Evolutionary conservation across 495 filamentous ascomycete genomes (phyloP).

Genomic region (Hypoxylon cercidicola): DNA sequence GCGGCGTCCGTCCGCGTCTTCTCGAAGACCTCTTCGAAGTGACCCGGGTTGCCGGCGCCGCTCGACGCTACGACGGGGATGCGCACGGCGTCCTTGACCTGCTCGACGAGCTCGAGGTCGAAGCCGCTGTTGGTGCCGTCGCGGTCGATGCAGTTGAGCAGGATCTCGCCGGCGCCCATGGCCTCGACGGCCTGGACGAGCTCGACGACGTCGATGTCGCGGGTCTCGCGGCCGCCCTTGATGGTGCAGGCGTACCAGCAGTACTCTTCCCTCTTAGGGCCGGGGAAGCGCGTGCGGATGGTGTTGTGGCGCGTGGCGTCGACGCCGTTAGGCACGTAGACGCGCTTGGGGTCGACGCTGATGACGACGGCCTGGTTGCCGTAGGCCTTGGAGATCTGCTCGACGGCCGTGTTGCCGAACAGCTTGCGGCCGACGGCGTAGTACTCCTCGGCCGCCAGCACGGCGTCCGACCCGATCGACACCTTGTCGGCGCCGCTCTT

Average conservation of each 20-base stretch:
- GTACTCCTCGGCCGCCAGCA: constrained; percentile 90
- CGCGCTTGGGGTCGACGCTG: constrained; percentile 90
- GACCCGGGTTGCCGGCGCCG: constrained; percentile 87
- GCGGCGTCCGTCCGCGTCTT: constrained; percentile 91
- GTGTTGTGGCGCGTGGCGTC: constrained; percentile 82
- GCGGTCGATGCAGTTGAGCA: constrained; percentile 97
- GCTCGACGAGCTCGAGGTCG: constrained; percentile 88
- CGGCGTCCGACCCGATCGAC: constrained; percentile 95
- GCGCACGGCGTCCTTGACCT: constrained; percentile 82
- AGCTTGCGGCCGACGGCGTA: constrained; percentile 72
- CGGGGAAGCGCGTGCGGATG: constrained; percentile 73
- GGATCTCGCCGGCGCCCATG: constrained; percentile 92
- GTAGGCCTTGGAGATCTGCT: constrained; percentile 92
- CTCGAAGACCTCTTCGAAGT: constrained; percentile 91
- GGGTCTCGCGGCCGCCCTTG: constrained; percentile 90
- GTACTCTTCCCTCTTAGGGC: constrained; percentile 79
- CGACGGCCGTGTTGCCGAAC: constrained; percentile 86
- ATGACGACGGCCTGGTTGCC: constrained; percentile 98
- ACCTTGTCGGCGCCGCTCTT: constrained; percentile 98
- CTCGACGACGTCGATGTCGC: constrained; percentile 90
- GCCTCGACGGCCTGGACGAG: constrained; percentile 90
- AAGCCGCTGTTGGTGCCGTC: constrained; percentile 96
- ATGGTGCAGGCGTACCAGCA: constrained; percentile 99
- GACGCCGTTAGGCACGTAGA: constrained; percentile 76
- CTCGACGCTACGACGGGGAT: constrained; percentile 97